Conservation (phyloP, 106 monocot species). For the Posidonia australis region DNA sequence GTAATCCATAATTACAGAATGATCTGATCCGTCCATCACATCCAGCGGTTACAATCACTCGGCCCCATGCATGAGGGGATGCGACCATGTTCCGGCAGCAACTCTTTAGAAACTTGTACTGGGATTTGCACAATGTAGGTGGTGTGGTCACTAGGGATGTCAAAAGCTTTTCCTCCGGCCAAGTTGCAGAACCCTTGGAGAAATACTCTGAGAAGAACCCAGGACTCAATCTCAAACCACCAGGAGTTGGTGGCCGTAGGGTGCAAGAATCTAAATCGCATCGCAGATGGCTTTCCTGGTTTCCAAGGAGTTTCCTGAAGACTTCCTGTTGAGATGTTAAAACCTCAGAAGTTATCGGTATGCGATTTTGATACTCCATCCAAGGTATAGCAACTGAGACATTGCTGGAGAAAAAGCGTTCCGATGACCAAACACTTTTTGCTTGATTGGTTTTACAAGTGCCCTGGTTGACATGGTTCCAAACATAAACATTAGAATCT, state of each 20-base stretch:
- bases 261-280: background rate
- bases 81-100: conserved; percentile 9
- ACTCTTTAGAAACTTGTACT: conserved; percentile 37
- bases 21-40: conserved; percentile 66
- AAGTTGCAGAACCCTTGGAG: conserved; percentile 34
- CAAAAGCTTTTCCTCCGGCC: conserved; percentile 56
- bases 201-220: conserved; percentile 22
- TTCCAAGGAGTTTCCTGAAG: background rate
- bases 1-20: conserved; percentile 78
- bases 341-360: background rate
- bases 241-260: background rate
- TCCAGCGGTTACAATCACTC: conserved; percentile 73
- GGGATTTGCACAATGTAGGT: conserved; percentile 25
- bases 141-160: background rate
- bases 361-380: conserved; percentile 8
- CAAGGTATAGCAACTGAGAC: conserved; percentile 47
- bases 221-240: background rate
- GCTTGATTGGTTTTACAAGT: conserved; percentile 2
- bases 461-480: conserved; percentile 17
- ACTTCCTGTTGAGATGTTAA: conserved; percentile 2
- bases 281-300: background rate
- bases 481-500: conserved; percentile 38
- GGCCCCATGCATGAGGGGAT: conserved; percentile 66
- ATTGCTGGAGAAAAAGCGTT: conserved; percentile 34
- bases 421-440: conserved; percentile 26